Base-by-base conservation (phyloP, 805 yeast genomes). In the Vanderwaltozyma tropicalis region DNA sequence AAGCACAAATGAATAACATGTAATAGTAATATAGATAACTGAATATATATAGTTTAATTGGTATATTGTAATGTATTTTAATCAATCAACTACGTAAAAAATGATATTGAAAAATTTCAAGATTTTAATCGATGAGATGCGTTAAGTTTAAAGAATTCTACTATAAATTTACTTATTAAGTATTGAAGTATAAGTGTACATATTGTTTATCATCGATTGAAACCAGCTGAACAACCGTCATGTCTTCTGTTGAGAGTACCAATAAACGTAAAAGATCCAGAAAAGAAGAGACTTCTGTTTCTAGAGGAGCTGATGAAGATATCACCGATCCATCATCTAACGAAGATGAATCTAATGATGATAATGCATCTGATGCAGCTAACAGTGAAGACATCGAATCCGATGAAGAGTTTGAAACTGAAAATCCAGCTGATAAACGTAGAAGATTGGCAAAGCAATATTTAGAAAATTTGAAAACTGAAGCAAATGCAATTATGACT, bases 381-480 rank as follows among this genome's bases (percentile, higher is more conserved):
- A 22, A 32, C 12, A 25, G 21, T 25, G 69, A 64, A 18, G 67
- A 63, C n/a, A 44, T 72, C 17, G 74, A 72, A 13, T 76, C 81
- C 12, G 89, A 80, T 24, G 92, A 79, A 47, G 94, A 80, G 48
- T 75, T 77, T 46, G 75, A 66, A 13, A 70, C 68, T 14, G 97
- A 89, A 60, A 74, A 76, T 34, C 94, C 88, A 8, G 94, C 95
- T 0, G 98, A 92, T 53, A 87, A 85, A 61, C 76, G 98, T 61
- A 75, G 98, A 62, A 69, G 97, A 53, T 69, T 92, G 42, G 97
- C 97, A 14, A 87, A 87, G 60, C 92, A 88, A 60, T 92, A 92
- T 59, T 66, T 92, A 44, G 87, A 80, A 32, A 82, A 81, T 52
- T 63, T 92, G 52, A 76, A 82, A 55, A 62, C 66, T 3, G 85